phyloP scores from a whole-genome alignment of 1,284 basidiomycete species.

The Cutaneotrichosporon sp. region DNA sequence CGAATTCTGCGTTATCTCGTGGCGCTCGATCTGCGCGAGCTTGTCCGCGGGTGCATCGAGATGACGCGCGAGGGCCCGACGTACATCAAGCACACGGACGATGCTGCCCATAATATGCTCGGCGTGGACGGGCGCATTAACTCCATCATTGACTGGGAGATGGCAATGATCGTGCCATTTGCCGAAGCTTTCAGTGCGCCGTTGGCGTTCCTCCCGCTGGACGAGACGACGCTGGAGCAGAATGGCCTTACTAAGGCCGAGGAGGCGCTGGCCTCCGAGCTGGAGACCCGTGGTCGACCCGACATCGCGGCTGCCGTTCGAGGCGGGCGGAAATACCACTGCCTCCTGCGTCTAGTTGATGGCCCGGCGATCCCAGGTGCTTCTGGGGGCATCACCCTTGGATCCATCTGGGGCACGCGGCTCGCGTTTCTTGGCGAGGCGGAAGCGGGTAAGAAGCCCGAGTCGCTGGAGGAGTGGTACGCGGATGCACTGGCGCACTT shows the following conservation, averaged over 20 bases:
- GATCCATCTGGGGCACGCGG: conserved; percentile 1
- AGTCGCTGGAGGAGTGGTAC: conserved; percentile 1
- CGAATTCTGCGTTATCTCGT: conserved; percentile 4
- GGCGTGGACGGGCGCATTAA: background rate
- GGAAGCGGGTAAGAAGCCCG: background rate
- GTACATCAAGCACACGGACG: conserved; percentile 4
- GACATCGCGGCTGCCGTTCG: background rate
- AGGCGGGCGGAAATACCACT: conserved; percentile 1
- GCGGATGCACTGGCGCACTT: conserved; percentile 1
- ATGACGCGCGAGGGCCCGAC: conserved; percentile 1
- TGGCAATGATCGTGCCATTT: conserved; percentile 1
- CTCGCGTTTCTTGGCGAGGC: conserved; percentile 1
- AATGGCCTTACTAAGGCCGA: conserved; percentile 3
- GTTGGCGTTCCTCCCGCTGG: background rate
- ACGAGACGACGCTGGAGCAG: background rate
- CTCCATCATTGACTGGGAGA: conserved; percentile 6
- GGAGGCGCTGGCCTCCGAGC: background rate
- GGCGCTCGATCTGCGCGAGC: conserved; percentile 3
- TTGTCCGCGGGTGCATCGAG: background rate
- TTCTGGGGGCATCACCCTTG: background rate
- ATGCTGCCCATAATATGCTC: conserved; percentile 6
- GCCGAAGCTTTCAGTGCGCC: conserved; percentile 4
- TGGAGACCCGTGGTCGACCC: background rate
- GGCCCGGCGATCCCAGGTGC: conserved; percentile 3
- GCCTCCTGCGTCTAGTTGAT: background rate